Base-by-base conservation (phyloP, 176 grass and related monocot species). In the Zoysia japonica region DNA sequence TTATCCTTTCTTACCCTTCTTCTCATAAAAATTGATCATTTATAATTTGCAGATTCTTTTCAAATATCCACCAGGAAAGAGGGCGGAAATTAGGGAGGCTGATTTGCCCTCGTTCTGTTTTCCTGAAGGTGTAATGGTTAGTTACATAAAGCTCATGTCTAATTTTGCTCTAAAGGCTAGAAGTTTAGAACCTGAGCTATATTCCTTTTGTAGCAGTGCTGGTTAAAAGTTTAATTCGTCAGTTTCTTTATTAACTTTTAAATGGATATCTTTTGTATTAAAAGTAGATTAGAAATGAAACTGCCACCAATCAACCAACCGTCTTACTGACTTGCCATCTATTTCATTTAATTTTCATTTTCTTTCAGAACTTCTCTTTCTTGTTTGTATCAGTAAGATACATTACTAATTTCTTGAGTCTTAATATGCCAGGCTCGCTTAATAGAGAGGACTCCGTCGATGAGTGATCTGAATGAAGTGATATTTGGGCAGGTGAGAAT, bases 21-120 rank as follows among this genome's bases (percentile, higher is more conserved):
- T 75, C 43, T 83, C 44, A 77, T 69, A 74, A 72, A 48, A 72
- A 12, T 55, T 86, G 46, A 69, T 63, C 15, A 60, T 72, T 38
- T 72, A 55, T 55, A 72, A 60, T 80, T 81, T 93, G 74, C 84
- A 99, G 96, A 89, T 99, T 89, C 96, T 99, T 89, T 99, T 95
- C 69, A 95, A 95, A 66, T 99, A 99, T 80, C 96, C 96, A 87
- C 96, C 88, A 62, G 92, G 86, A 83, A 93, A 95, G 84, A 89
- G 47, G 72, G 78, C 73, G 15, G 92, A 91, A 68, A 91, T 89
- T 78, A 86, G 90, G 69, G 96, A 92, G 86, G 60, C 47, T 72
- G 96, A 95, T 83, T 82, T 99, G 61, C 96, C 96, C 68, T 77
- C 90, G 17, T 99, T 99, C 75, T 99, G 96, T 89, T 99, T 99